Percentiles rank a stretch among this genome's conserved stretches.
Conservation (phyloP, 106 monocot genomes). For the Dactylorhiza incarnata region DNA sequence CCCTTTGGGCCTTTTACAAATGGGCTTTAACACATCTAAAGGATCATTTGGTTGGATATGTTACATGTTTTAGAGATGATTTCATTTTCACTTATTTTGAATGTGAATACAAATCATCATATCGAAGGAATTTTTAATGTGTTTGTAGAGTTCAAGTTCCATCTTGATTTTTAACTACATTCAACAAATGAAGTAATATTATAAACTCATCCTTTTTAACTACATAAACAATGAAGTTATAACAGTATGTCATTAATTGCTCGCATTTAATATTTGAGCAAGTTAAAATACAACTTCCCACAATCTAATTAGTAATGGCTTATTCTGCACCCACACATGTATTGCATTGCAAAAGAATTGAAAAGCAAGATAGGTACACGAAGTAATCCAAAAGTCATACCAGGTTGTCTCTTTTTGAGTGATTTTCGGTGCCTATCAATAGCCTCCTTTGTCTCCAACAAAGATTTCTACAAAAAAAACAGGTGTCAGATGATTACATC, state of each 20-base stretch:
- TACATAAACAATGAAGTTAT: no score
- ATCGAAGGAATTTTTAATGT: no score
- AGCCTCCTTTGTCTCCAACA: conserved; percentile 68
- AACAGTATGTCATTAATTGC: neutral
- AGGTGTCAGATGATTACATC: neutral
- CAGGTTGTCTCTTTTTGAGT: conserved; percentile 67
- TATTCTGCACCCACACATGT: neutral
- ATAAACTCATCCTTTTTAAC: no score
- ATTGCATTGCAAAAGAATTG: neutral
- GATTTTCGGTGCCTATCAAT: conserved; percentile 75
- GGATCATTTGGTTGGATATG: no score
- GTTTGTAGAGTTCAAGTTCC: no score
- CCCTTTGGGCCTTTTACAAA: no score
- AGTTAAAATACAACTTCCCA: neutral
- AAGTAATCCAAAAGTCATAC: conserved; percentile 17
- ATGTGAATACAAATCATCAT: no score
- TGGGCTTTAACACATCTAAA: no score
- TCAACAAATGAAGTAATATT: no score
- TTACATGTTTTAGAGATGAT: no score
- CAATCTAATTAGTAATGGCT: neutral
- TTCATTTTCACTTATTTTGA: no score
- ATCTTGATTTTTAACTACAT: no score
- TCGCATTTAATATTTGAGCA: neutral
- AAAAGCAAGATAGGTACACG: neutral
- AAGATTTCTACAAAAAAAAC: conserved; percentile 45